Evolutionary conservation across 2,329 filamentous ascomycete genomes (phyloP).

Genomic region (Aschersonia sp.): DNA sequence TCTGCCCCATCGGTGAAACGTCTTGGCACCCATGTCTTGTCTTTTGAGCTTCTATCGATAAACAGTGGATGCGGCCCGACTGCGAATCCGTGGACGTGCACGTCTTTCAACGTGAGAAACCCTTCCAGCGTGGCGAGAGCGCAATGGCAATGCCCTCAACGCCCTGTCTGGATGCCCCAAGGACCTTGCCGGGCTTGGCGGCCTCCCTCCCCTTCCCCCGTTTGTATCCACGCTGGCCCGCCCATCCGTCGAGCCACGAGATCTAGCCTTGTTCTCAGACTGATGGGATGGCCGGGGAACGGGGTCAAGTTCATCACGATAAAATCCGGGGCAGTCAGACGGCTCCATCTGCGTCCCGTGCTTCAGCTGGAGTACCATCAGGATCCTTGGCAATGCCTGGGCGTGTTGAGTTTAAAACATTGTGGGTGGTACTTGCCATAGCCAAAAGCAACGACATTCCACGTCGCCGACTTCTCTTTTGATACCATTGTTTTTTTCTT

Average conservation of each 20-base stretch:
- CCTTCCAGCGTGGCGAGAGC: not conserved
- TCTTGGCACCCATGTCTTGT: not conserved
- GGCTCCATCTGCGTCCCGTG: constrained; percentile 1
- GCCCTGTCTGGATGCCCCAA: too few relatives aligned
- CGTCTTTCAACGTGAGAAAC: too few relatives aligned
- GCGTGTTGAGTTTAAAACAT: not conserved
- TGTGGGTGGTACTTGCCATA: not conserved
- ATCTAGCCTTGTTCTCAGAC: not conserved
- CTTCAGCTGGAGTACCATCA: not conserved
- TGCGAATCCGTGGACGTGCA: not conserved
- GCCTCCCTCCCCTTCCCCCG: not conserved
- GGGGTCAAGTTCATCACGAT: not conserved
- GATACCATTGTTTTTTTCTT: not conserved
- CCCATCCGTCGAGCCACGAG: not conserved
- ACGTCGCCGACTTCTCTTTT: not conserved
- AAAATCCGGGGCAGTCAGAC: not conserved
- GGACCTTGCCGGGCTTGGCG: not conserved
- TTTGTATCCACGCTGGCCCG: not conserved
- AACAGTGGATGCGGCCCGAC: not conserved
- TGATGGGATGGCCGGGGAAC: not conserved
- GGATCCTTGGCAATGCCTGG: not conserved
- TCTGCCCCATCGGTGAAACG: not conserved
- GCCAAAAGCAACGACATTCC: not conserved
- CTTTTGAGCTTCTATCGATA: not conserved
- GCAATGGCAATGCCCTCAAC: too few relatives aligned